Conservation (phyloP, 345 rosid species). For the Ailanthus altissimus region DNA sequence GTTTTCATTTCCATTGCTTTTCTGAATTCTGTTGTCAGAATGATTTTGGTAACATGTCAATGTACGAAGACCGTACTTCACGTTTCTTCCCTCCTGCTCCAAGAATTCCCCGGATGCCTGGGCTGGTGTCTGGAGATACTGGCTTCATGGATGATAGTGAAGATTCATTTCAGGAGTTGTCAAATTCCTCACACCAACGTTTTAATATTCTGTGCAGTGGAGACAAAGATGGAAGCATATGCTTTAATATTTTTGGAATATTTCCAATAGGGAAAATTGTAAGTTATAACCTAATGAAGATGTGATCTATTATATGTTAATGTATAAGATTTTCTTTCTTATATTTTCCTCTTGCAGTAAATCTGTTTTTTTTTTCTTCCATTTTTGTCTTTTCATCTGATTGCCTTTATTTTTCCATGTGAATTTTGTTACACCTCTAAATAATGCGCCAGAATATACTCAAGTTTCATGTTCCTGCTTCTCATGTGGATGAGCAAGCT, state of each 20-base stretch:
- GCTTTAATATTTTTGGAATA: conserved; percentile 91
- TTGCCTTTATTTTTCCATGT: conserved; percentile 19
- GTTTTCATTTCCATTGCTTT: neutral
- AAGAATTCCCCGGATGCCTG: conserved; percentile 75
- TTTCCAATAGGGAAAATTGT: conserved; percentile 89
- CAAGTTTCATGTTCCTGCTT: conserved; percentile 50
- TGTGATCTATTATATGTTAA: neutral
- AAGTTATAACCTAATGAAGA: conserved; percentile 35
- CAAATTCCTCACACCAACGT: conserved; percentile 73
- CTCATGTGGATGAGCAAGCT: conserved; percentile 39
- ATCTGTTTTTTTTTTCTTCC: neutral
- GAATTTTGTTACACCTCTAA: conserved; percentile 25
- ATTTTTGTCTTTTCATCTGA: conserved; percentile 5
- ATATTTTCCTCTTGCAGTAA: neutral
- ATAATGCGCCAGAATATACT: conserved; percentile 68
- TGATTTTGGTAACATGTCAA: conserved; percentile 37
- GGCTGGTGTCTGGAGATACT: conserved; percentile 78
- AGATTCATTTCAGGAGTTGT: conserved; percentile 78
- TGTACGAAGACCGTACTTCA: conserved; percentile 81
- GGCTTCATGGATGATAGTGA: conserved; percentile 78
- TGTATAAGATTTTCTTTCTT: neutral
- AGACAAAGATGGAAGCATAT: conserved; percentile 78
- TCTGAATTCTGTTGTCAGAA: conserved; percentile 40
- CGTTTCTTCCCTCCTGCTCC: conserved; percentile 94
- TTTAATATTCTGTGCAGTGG: conserved; percentile 90